Evolutionary conservation across 495 filamentous ascomycete species (phyloP), one percentile per base, ranked within the genome.

Genomic region (Aspergillus bertholletiae): DNA sequence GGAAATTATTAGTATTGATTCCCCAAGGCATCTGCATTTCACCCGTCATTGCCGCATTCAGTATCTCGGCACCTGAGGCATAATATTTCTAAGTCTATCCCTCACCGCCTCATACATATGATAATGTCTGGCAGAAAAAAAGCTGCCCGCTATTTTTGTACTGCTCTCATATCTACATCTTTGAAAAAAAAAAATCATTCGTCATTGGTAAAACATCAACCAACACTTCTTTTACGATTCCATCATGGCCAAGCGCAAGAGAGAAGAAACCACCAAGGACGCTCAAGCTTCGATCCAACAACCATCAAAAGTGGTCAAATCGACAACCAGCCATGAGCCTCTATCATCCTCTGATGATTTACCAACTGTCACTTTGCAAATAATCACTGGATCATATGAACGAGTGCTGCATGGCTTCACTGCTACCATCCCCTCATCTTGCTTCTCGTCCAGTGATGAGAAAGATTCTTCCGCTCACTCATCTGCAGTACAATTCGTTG

Each of bases 301-400:
- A 37, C 62, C 67, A 8, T 50, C 71, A 27, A 78, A 77, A 54
- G 54, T 60, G 11, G 62, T 64, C 53, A 75, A 75, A 56, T 60
- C 74, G 15, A 56, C 63, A 30, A 56, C 62, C 12, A 59, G 48
- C 2, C 46, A 63, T 41, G 54, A 68, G 59, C 51, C 57, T 21
- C 43, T 47, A 23, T 34, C 58, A 9, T 26, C 53, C 20, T 54
- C 60, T 23, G 46, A 54, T 20, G 65, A 71, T 55, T 56, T 12
- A 44, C 52, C 65, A 34, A 66, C 77, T 34, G 55, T 82, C 44
- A 89, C 84, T 0, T 76, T 97, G 48, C 94, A 97, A 67, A 86
- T 99, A 52, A 79, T 97, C 46, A 88, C 91, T 20, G 94, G 94
- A 17, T 96, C 92, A 54, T 99, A 99, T 73, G 94, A 99, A 64